A percentile compares a stretch with the other conserved stretches of the same genome.
These are phyloP conservation scores for Euphorbia lathyris DNA, from an alignment of 345 rosid genomes.

Conservation along the genomic window DNA sequence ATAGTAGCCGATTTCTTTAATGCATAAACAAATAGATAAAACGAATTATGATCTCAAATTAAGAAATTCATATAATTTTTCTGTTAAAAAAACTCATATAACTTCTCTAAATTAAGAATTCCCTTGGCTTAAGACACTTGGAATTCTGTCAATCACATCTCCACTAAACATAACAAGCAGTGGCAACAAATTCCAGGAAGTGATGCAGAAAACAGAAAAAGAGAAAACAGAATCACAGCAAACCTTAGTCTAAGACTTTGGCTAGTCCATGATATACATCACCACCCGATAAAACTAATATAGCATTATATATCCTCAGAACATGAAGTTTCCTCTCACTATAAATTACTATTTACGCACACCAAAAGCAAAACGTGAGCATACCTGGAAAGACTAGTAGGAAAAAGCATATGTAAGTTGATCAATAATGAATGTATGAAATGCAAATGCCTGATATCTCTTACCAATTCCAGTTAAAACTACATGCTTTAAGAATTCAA, in stretches of 20 bases:
- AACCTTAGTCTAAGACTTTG: neutral
- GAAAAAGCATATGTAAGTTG: neutral
- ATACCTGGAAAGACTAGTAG: neutral
- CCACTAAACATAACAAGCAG: neutral
- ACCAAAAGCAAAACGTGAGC: neutral
- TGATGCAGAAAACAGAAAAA: neutral
- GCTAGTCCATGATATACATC: neutral
- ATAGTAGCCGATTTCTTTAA: too few relatives aligned
- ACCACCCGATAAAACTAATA: neutral
- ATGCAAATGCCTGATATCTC: neutral
- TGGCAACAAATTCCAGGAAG: too few relatives aligned
- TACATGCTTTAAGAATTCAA: too few relatives aligned
- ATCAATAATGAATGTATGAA: neutral
- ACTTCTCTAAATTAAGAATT: neutral
- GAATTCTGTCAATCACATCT: neutral
- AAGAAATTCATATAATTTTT: too few relatives aligned
- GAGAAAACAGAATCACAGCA: neutral
- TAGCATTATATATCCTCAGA: neutral
- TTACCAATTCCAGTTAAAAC: neutral
- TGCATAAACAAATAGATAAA: too few relatives aligned
- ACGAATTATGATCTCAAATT: too few relatives aligned
- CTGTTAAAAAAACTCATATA: neutral
- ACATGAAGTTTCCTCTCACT: neutral
- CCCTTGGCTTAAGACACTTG: neutral
- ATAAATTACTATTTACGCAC: too few relatives aligned